phyloP scores from a whole-genome alignment of 148 eudicot genomes.

The Gaultheria prostrata region DNA sequence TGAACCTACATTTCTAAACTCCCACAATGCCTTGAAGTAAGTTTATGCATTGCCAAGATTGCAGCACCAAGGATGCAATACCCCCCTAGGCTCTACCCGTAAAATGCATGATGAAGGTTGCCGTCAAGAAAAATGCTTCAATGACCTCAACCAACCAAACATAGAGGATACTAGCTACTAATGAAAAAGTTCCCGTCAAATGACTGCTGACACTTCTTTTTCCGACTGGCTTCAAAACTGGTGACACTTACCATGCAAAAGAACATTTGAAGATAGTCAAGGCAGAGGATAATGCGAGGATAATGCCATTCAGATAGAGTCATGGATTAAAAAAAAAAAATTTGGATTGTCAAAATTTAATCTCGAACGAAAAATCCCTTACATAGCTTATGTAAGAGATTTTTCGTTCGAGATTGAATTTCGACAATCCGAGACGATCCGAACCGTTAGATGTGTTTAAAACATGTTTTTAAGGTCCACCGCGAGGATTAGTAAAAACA shows the following conservation, averaged over 20 bases:
- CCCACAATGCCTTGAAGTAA: not conserved
- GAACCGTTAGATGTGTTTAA: too few relatives aligned
- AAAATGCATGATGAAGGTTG: not conserved
- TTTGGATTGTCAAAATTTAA: too few relatives aligned
- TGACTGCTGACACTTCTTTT: not conserved
- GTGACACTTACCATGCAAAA: not conserved
- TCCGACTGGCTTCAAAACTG: not conserved
- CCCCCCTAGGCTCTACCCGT: not conserved
- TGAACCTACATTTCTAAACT: not conserved
- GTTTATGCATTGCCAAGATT: not conserved
- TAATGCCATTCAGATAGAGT: not conserved
- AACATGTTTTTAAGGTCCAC: too few relatives aligned
- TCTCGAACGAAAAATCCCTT: too few relatives aligned
- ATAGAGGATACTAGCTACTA: not conserved
- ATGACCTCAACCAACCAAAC: not conserved
- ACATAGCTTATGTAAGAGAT: too few relatives aligned
- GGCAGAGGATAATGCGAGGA: not conserved
- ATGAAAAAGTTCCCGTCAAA: not conserved
- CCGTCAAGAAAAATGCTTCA: not conserved
- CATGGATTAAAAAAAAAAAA: not conserved
- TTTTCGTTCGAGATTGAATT: too few relatives aligned
- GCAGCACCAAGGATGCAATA: not conserved
- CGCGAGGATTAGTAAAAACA: too few relatives aligned
- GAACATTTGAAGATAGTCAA: not conserved
- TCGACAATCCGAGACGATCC: too few relatives aligned